Percentiles rank a stretch among this genome's conserved stretches.
Conservation (phyloP, 345 rosid species). For the Eucalyptus paniculata region DNA sequence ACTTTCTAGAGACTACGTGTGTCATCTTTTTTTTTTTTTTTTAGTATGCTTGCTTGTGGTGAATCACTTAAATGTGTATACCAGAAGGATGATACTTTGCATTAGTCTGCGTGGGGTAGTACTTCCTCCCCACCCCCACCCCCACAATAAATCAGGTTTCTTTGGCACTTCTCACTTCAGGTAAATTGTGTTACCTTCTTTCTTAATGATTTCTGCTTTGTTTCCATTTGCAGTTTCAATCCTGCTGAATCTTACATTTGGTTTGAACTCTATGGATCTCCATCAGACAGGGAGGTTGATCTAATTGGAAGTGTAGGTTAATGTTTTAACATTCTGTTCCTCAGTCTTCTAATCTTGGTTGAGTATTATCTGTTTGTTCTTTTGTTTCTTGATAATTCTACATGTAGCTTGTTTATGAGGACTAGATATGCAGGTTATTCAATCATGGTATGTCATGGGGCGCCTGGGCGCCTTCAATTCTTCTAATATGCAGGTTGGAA, state of each 20-base stretch:
- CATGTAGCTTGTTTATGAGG: background rate
- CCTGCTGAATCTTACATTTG: constrained; percentile 75
- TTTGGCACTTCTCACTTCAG: background rate
- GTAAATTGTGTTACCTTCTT: background rate
- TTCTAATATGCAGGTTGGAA: constrained; percentile 77
- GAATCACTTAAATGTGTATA: background rate
- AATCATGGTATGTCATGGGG: constrained; percentile 97
- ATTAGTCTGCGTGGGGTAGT: background rate
- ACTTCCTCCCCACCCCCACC: background rate
- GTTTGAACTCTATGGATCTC: constrained; percentile 82
- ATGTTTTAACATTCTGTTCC: background rate
- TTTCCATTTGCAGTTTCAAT: constrained; percentile 42
- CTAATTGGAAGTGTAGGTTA: constrained; percentile 67
- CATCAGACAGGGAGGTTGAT: constrained; percentile 78
- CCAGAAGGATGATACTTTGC: background rate
- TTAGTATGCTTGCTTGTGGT: background rate
- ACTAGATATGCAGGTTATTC: constrained; percentile 49
- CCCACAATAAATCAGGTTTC: background rate
- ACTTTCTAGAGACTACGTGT: background rate
- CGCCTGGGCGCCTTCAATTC: constrained; percentile 89
- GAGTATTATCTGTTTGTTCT: background rate
- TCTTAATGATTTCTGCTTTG: background rate
- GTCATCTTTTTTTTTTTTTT: background rate
- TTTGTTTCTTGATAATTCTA: background rate
- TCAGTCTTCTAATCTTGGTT: background rate